phyloP scores from a whole-genome alignment of 2,329 filamentous ascomycete species.

The Leptographium procerum region DNA sequence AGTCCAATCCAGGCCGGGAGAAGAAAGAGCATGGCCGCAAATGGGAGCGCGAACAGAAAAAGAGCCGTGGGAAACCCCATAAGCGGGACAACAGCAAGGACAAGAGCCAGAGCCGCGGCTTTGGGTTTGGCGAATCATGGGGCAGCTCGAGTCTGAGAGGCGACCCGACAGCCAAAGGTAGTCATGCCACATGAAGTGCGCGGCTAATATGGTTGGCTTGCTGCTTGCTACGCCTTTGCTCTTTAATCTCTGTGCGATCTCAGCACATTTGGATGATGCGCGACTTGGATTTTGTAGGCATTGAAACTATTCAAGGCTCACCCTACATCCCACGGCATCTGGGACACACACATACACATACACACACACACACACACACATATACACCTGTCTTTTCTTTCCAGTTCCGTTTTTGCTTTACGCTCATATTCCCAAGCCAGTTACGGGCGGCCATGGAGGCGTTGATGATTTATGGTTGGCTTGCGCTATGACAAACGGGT shows the following conservation, averaged over 20 bases:
- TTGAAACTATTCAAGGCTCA: no score
- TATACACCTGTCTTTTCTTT: no score
- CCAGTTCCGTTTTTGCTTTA: not conserved
- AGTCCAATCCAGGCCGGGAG: not conserved
- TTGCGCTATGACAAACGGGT: not conserved
- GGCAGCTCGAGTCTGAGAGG: constrained; percentile 4
- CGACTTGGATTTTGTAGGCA: no score
- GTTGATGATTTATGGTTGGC: not conserved
- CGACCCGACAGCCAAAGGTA: not conserved
- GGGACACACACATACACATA: not conserved
- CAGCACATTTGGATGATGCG: no score
- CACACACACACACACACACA: not conserved
- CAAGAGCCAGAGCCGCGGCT: constrained; percentile 7
- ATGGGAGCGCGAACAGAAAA: not conserved
- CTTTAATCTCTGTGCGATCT: no score
- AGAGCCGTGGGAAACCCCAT: constrained; percentile 2
- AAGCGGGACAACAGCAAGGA: not conserved
- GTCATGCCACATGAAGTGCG: not conserved
- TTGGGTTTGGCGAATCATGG: constrained; percentile 11
- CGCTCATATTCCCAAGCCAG: not conserved
- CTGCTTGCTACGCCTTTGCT: not conserved
- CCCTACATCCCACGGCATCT: no score
- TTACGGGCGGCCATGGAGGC: not conserved
- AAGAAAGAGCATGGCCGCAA: not conserved
- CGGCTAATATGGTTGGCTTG: no score